Evolutionary conservation across 192 early-diverging fungal species (phyloP), one percentile per base, ranked within the genome.

Genomic region (Entomortierella beljakovae): DNA sequence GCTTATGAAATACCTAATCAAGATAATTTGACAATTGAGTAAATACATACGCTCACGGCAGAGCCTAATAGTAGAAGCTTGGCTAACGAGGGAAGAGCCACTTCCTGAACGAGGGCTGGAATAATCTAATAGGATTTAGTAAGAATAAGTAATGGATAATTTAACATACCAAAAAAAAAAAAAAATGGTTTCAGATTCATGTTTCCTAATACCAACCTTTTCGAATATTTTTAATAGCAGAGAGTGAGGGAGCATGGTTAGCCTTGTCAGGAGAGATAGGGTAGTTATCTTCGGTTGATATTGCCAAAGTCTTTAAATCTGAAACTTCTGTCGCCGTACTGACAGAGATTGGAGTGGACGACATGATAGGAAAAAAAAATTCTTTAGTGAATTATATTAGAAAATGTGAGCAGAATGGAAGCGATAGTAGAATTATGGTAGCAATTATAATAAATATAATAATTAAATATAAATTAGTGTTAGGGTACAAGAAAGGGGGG

Each of bases 11-110:
- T n/a, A n/a, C n/a, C n/a, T n/a, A n/a, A n/a, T 26, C 3, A 32
- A 62, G 40, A 20, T n/a, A 23, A 22, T 2, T 38, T 38, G 37
- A 38, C 37, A 38, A 13, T 54, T 46, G 16, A 25, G n/a, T n/a
- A n/a, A n/a, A n/a, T n/a, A 53, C 72, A 29, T 69, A 77, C 74
- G 57, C 32, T 77, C 74, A 42, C 67, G 28, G 33, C 37, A 42
- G 31, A 77, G 61, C 13, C 54, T 61, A 28, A 62, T 69, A 38
- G 28, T 67, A 8, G 66, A 57, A 6, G 65, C 57, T 23, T 59
- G 65, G 54, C 37, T 77, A 3, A 58, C 23, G 51, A 77, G 63
- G 31, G 66, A 68, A 8, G 74, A 20, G n/a, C 46, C 51, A 23
- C 66, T 77, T 37, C 64, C 54, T 11, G 67, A 63, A 10, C 66